Conservation (phyloP, 2,329 filamentous ascomycete genomes). For the Chaetoscypha palmicola region DNA sequence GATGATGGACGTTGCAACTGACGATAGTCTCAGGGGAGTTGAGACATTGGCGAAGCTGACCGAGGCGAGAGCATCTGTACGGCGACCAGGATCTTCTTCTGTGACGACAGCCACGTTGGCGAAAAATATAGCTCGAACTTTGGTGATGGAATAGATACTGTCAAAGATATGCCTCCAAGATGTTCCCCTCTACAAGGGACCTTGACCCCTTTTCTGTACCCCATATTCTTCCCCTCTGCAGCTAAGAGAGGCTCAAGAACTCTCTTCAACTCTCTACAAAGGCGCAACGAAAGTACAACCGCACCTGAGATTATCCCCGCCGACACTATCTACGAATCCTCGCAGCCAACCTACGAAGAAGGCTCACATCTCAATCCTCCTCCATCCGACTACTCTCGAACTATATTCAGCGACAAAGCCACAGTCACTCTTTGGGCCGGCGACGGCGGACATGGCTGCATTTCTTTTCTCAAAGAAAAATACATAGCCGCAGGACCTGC, state of each 20-base stretch:
- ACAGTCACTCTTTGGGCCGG: slow-evolving; percentile 72
- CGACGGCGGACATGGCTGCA: slow-evolving; percentile 80
- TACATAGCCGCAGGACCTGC: slow-evolving; percentile 83
- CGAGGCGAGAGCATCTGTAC: slow-evolving; percentile 1
- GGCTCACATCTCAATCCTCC: slow-evolving; percentile 65
- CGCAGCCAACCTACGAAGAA: slow-evolving; percentile 18
- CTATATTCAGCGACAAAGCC: slow-evolving; percentile 83
- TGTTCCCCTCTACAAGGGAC: slow-evolving; percentile 26
- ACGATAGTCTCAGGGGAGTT: background rate
- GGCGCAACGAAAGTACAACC: slow-evolving; percentile 19
- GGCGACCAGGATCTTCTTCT: slow-evolving; percentile 1
- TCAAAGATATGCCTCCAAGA: slow-evolving; percentile 26
- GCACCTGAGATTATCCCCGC: background rate
- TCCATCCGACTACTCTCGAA: slow-evolving; percentile 75
- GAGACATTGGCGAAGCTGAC: background rate
- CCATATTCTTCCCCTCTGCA: slow-evolving; percentile 22
- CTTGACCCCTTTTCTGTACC: slow-evolving; percentile 31
- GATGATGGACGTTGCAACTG: background rate
- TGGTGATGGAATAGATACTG: background rate
- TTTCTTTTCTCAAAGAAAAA: slow-evolving; percentile 88
- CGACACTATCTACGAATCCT: background rate
- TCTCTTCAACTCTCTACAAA: slow-evolving; percentile 11
- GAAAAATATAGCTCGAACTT: background rate
- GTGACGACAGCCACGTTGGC: slow-evolving; percentile 4
- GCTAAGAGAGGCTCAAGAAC: slow-evolving; percentile 10